A percentile compares a stretch with the other conserved stretches of the same genome.
Conservation (phyloP, 805 yeast species). For the Kluyveromyces siamensis region DNA sequence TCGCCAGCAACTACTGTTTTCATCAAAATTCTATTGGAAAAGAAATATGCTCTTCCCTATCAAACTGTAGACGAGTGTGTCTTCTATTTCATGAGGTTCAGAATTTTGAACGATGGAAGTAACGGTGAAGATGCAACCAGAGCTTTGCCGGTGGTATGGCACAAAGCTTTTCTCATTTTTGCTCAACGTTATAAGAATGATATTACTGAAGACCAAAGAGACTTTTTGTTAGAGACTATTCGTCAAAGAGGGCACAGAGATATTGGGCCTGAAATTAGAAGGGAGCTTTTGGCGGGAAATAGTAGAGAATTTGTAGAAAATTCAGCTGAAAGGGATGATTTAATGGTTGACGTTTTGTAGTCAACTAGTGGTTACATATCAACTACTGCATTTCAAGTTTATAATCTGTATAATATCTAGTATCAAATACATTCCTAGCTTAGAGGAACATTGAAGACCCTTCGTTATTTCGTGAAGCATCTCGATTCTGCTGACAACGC, state of each 20-base stretch:
- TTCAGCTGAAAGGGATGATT: slow-evolving; percentile 18
- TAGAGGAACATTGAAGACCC: not conserved
- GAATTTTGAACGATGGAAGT: slow-evolving; percentile 44
- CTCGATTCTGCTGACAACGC: too few relatives aligned
- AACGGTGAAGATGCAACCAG: slow-evolving; percentile 34
- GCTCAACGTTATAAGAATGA: slow-evolving; percentile 96
- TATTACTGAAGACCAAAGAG: slow-evolving; percentile 97
- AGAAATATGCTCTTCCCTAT: slow-evolving; percentile 93
- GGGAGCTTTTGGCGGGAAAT: slow-evolving; percentile 83
- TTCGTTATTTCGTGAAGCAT: too few relatives aligned
- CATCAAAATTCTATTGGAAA: slow-evolving; percentile 81
- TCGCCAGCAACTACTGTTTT: slow-evolving; percentile 85
- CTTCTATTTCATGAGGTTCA: slow-evolving; percentile 86
- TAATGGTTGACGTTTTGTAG: slow-evolving; percentile 27
- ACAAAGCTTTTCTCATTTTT: slow-evolving; percentile 87
- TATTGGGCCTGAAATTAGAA: slow-evolving; percentile 88
- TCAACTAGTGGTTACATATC: not conserved
- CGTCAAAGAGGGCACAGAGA: slow-evolving; percentile 83
- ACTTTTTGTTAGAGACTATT: slow-evolving; percentile 81
- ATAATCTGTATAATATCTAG: not conserved
- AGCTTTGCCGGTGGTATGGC: slow-evolving; percentile 90
- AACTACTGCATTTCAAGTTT: not conserved
- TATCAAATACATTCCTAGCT: not conserved
- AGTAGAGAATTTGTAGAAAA: slow-evolving; percentile 41
- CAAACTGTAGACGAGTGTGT: slow-evolving; percentile 93